Evolutionary conservation across 352 stramenopile genomes (phyloP).

Genomic region (Phytophthora cryptogea): DNA sequence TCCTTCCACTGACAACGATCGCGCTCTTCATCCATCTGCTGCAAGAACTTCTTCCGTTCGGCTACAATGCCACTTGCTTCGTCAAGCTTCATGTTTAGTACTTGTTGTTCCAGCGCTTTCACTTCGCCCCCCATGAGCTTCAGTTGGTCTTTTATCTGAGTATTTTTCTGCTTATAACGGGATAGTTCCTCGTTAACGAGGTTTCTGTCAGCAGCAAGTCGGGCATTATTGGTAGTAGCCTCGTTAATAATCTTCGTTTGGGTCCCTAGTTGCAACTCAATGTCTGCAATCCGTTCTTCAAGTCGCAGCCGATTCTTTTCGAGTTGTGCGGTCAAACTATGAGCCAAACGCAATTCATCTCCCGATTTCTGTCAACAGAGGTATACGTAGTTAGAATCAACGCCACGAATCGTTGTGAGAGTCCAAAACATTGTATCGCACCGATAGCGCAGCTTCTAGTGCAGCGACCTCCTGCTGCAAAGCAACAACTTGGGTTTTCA

Average conservation of each 20-base stretch:
- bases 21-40: slow-evolving; percentile 56
- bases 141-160: slow-evolving; percentile 32
- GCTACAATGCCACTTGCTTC: slow-evolving; percentile 58
- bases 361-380: slow-evolving; percentile 25
- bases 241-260: slow-evolving; percentile 20
- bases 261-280: slow-evolving; percentile 25
- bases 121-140: slow-evolving; percentile 34
- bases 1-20: slow-evolving; percentile 59
- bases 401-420: neutral
- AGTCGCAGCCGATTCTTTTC: slow-evolving; percentile 36
- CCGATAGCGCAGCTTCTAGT: slow-evolving; percentile 30
- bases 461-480: slow-evolving; percentile 28
- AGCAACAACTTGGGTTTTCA: slow-evolving; percentile 24
- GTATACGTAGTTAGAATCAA: neutral
- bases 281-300: slow-evolving; percentile 24
- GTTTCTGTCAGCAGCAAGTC: slow-evolving; percentile 33
- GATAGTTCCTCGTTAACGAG: slow-evolving; percentile 21
- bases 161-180: slow-evolving; percentile 21
- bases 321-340: slow-evolving; percentile 15
- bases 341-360: slow-evolving; percentile 19
- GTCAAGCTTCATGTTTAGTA: slow-evolving; percentile 57
- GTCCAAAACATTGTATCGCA: slow-evolving; percentile 9
- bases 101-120: slow-evolving; percentile 50
- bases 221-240: slow-evolving; percentile 21
- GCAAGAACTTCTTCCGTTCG: slow-evolving; percentile 58